These are phyloP conservation scores for Sporothrix sp. DNA, from an alignment of 2,329 filamentous ascomycete genomes.

Conservation along the genomic window DNA sequence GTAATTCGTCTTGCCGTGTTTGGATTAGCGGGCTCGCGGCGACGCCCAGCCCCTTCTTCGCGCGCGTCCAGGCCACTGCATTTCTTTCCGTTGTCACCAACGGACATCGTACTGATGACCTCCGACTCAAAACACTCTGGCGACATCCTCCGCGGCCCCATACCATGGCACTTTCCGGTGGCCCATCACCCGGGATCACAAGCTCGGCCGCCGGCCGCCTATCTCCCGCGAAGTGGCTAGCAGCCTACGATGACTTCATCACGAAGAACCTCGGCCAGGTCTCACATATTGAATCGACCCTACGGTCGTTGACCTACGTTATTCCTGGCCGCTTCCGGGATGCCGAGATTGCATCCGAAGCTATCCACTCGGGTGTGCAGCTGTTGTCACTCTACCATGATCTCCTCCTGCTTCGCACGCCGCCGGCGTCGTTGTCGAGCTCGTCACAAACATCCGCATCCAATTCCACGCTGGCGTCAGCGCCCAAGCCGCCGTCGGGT, in stretches of 20 bases:
- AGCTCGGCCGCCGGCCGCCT: background rate
- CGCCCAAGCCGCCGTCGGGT: slow-evolving; percentile 28
- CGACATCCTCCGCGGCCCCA: background rate
- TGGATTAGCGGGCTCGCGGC: background rate
- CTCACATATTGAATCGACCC: slow-evolving; percentile 85
- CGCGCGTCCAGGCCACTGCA: too few relatives aligned
- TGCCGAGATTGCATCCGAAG: slow-evolving; percentile 90
- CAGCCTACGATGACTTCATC: slow-evolving; percentile 80
- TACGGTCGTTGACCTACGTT: slow-evolving; percentile 90
- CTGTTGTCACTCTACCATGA: slow-evolving; percentile 91
- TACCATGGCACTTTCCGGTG: background rate
- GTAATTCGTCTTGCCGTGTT: background rate
- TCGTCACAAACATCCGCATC: slow-evolving; percentile 30
- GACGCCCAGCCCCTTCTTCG: too few relatives aligned
- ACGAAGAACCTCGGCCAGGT: slow-evolving; percentile 90
- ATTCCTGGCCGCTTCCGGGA: slow-evolving; percentile 87
- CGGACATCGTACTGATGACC: background rate
- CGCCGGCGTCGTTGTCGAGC: background rate
- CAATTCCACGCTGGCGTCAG: slow-evolving; percentile 30
- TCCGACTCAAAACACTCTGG: background rate
- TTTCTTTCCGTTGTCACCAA: background rate
- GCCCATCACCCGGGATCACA: too few relatives aligned
- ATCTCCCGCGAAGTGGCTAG: slow-evolving; percentile 55
- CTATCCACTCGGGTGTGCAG: slow-evolving; percentile 78
- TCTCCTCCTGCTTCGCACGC: slow-evolving; percentile 56